phyloP scores from a whole-genome alignment of 768 basidiomycete genomes.

The Pleurotus sapidus region DNA sequence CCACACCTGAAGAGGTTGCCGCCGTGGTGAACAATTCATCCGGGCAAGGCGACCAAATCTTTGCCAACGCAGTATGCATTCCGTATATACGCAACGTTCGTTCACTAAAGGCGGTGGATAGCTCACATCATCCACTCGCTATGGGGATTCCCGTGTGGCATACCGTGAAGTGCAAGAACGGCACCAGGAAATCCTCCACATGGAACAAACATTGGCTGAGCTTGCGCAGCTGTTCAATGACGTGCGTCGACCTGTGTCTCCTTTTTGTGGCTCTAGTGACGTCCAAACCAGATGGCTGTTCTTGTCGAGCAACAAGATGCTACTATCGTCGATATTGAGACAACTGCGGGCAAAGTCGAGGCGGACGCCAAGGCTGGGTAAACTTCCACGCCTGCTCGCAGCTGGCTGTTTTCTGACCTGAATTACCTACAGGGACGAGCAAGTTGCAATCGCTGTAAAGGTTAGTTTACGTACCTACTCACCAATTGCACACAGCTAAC shows the following conservation, averaged over 20 bases:
- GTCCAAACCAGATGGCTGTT: constrained; percentile 60
- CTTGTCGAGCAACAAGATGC: constrained; percentile 82
- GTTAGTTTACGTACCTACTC: constrained; percentile 33
- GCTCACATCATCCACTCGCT: constrained; percentile 77
- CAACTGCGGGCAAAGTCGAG: constrained; percentile 59
- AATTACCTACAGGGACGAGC: constrained; percentile 41
- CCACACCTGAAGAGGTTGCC: constrained; percentile 75
- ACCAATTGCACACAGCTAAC: not conserved
- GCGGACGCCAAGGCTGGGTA: constrained; percentile 72
- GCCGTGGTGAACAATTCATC: constrained; percentile 52
- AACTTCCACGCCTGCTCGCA: constrained; percentile 17
- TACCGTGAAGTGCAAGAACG: constrained; percentile 88
- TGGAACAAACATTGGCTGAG: constrained; percentile 86
- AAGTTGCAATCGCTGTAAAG: constrained; percentile 66
- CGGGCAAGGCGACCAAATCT: constrained; percentile 66
- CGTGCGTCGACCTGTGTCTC: constrained; percentile 31
- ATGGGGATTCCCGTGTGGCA: constrained; percentile 77
- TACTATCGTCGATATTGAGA: constrained; percentile 60
- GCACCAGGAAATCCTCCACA: constrained; percentile 80
- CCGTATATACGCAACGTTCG: constrained; percentile 6
- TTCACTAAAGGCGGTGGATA: constrained; percentile 21
- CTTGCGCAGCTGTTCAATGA: constrained; percentile 87
- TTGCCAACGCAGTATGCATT: constrained; percentile 64
- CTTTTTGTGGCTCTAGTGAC: not conserved
- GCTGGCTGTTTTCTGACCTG: not conserved